Percentiles rank a stretch among this genome's conserved stretches.
These are phyloP conservation scores for Serendipita sp. DNA, from an alignment of 768 basidiomycete genomes.

Conservation along the genomic window DNA sequence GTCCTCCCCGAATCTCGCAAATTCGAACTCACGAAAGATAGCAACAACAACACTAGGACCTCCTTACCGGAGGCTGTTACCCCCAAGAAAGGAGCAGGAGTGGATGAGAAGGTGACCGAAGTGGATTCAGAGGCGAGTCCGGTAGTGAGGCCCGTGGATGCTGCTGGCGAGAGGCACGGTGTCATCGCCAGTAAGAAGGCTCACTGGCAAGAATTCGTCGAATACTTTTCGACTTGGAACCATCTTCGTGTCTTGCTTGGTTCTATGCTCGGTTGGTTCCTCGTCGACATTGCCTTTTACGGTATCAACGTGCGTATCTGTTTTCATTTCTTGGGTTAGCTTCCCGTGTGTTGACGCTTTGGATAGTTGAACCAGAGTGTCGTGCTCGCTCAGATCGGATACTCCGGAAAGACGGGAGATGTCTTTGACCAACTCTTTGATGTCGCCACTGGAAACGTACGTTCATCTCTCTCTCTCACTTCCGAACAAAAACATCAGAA, in stretches of 20 bases:
- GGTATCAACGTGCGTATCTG: slow-evolving; percentile 38
- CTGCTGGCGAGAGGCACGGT: neutral
- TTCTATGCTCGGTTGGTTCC: slow-evolving; percentile 56
- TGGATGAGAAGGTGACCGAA: slow-evolving; percentile 5
- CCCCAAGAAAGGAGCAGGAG: slow-evolving; percentile 25
- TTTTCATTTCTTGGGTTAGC: neutral
- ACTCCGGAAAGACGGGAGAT: slow-evolving; percentile 37
- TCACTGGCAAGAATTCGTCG: slow-evolving; percentile 35
- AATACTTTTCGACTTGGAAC: slow-evolving; percentile 58
- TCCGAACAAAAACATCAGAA: too few species aligned
- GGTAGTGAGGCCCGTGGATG: neutral
- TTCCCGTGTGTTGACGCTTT: neutral
- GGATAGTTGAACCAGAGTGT: slow-evolving; percentile 28
- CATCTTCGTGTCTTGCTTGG: slow-evolving; percentile 53
- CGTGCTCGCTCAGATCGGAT: slow-evolving; percentile 61
- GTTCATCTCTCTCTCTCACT: too few species aligned
- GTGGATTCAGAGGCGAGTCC: neutral
- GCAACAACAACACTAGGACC: slow-evolving; percentile 17
- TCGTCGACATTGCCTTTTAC: slow-evolving; percentile 67
- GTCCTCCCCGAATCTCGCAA: slow-evolving; percentile 45
- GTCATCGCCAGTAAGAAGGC: neutral
- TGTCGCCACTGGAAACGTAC: slow-evolving; percentile 39
- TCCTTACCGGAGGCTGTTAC: slow-evolving; percentile 20
- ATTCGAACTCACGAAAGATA: slow-evolving; percentile 6
- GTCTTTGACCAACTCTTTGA: slow-evolving; percentile 54